Evolutionary conservation across 306 rosid genomes (phyloP), one percentile per base, ranked within the genome.

Genomic region (Mimosa pudica): DNA sequence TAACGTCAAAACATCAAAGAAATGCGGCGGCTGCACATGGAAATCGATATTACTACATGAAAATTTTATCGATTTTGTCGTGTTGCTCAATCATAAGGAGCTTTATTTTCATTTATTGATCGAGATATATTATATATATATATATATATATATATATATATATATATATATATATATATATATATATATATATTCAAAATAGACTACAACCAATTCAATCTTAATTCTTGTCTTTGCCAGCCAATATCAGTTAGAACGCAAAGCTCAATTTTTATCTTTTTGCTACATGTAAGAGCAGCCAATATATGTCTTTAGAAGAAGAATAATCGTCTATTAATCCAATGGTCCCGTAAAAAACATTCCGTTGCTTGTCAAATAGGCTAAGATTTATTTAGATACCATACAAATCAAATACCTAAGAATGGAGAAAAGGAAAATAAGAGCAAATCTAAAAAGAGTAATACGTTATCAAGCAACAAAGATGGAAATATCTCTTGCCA

Each of bases 401-500:
- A 42, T 13, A 51, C 20, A 75, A 45, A 61, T 64, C 18, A n/a
- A 77, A 67, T 36, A 2, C 32, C 79, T n/a, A 32, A 77, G 14
- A n/a, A 12, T 10, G 30, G 24, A 61, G 62, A 47, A 48, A 47
- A 32, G 8, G 41, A 17, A 76, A 76, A 57, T 7, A 49, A n/a
- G 33, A 67, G 13, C 32, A 49, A 48, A 72, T 32, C 5, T 8
- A 3, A 24, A 24, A 24, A 60, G 18, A 20, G 35, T 4, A 14
- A 62, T 8, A 49, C 44, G 8, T 57, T 42, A 74, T 48, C 51
- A 54, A 57, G 68, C 12, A 32, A 41, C 52, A 58, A 69, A 62
- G 74, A 68, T 49, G 38, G 8, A 79, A 38, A 68, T 32, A 63
- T 63, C 33, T 54, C 75, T 70, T 16, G 65, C 41, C 57, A 71